Evolutionary conservation across 2,329 filamentous ascomycete species (phyloP).

Genomic region (Rhytidhysteron rufulum): DNA sequence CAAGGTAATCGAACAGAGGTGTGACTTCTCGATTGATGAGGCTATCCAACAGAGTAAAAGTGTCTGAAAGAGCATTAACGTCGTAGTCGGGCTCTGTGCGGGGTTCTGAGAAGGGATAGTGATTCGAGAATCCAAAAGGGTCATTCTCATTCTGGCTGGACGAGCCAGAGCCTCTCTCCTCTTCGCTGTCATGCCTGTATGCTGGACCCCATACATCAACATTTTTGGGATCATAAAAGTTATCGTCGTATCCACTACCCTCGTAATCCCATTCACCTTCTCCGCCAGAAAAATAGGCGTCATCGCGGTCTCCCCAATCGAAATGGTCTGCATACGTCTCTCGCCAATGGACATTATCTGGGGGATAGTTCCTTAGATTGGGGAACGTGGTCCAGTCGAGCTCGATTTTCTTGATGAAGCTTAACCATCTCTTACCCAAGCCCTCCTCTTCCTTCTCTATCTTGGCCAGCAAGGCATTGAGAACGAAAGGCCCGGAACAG

Average conservation of each 20-base stretch:
- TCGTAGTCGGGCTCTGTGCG: conserved; percentile 8
- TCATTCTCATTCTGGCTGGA: conserved; percentile 10
- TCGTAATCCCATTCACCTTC: conserved; percentile 23
- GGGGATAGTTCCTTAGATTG: conserved; percentile 27
- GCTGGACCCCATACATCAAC: conserved; percentile 14
- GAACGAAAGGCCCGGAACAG: conserved; percentile 32
- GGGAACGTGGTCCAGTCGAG: conserved; percentile 35
- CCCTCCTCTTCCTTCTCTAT: conserved; percentile 21
- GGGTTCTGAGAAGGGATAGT: conserved; percentile 30
- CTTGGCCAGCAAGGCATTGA: conserved; percentile 24
- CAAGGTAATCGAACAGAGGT: conserved; percentile 30
- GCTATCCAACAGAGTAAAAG: conserved; percentile 24
- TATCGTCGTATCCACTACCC: conserved; percentile 31
- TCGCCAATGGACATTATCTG: conserved; percentile 17
- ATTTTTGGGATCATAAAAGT: conserved; percentile 27
- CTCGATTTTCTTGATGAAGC: conserved; percentile 27
- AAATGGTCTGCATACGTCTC: conserved; percentile 16
- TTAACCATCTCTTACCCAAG: conserved; percentile 24
- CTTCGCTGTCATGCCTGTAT: no score
- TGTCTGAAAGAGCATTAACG: conserved; percentile 13
- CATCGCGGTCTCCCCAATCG: conserved; percentile 26
- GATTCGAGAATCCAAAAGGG: conserved; percentile 24
- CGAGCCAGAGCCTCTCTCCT: conserved; percentile 1
- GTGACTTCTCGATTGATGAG: conserved; percentile 30
- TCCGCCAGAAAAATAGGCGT: conserved; percentile 23